Base-by-base conservation (phyloP, 352 stramenopile genomes). In the Pythium aristosporum region DNA sequence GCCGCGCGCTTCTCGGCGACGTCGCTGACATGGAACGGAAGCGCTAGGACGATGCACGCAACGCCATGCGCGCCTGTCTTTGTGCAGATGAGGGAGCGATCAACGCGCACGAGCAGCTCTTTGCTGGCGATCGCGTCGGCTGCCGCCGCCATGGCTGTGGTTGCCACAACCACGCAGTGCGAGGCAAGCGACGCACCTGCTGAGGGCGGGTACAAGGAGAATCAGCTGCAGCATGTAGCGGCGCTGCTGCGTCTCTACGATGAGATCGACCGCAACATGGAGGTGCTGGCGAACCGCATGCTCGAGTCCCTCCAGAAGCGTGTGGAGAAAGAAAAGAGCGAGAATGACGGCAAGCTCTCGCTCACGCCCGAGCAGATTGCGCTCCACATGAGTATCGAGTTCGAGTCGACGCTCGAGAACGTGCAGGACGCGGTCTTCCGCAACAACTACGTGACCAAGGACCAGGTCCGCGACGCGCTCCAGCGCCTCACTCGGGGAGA, bases 211-310 rank as follows among this genome's bases (percentile, higher is more conserved):
- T 85, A 87, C 61, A 73, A 50, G 10, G 80, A 76, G 51, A 92
- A 87, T 60, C 80, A 81, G 48, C 87, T 92, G 65, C 81, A 90
- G 67, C 76, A 91, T 41, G 80, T 91, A 28, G 73, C 76, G 49
- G 74, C 79, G 55, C 68, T 92, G 59, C 74, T 92, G 54, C 78
- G 76, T 28, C 69, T 92, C 55, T 92, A 92, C 67, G 81, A 90
- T 21, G 78, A 92, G 69, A 92, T 92, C 62, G 84, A 92, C 73
- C 76, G 87, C 68, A 92, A 92, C 72, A 92, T 92, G 84, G 82
- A 78, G 48, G 77, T 91, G 43, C 80, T 90, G 18, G 74, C 77
- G n/a, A 79, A 73, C 23, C 79, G 81, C 30, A 86, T 91, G 77
- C 71, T 90, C 20, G 79, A 89, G 32, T 69, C 87, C 37, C 73